phyloP scores from a whole-genome alignment of 805 yeast genomes.

The Saccharomyces cerevisiae region DNA sequence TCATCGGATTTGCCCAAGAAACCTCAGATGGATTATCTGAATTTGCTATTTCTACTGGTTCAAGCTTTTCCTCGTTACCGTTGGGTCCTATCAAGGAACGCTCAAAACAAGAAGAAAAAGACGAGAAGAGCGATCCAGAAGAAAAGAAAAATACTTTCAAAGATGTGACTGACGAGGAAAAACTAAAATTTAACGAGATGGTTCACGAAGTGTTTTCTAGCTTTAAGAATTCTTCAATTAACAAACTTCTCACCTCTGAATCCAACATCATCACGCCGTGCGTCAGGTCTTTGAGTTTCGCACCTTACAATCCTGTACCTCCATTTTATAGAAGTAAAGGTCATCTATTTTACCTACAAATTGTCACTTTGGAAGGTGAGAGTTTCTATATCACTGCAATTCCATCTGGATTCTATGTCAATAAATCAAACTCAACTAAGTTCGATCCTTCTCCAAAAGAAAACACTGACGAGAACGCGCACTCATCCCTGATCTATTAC shows the following conservation, averaged over 20 bases:
- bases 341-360: constrained; percentile 67
- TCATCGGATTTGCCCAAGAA: constrained; percentile 29
- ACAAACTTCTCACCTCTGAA: constrained; percentile 14
- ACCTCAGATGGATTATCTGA: constrained; percentile 27
- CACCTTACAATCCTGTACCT: constrained; percentile 85
- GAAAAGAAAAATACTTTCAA: constrained; percentile 17
- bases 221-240: constrained; percentile 11
- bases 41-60: constrained; percentile 27
- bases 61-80: constrained; percentile 23
- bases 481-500: constrained; percentile 24
- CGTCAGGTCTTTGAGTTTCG: constrained; percentile 54
- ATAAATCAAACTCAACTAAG: constrained; percentile 53
- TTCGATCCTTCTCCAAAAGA: constrained; percentile 58
- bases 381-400: constrained; percentile 70
- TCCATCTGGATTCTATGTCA: constrained; percentile 70
- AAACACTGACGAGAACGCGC: constrained; percentile 11
- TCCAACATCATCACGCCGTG: constrained; percentile 28
- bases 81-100: constrained; percentile 17
- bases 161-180: constrained; percentile 26
- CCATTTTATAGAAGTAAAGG: constrained; percentile 56
- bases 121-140: constrained; percentile 8
- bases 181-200: constrained; percentile 14
- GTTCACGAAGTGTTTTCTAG: constrained; percentile 21
- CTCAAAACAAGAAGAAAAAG: constrained; percentile 6
- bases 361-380: constrained; percentile 76